A percentile compares a stretch with the other conserved stretches of the same genome.
These are phyloP conservation scores for Phialophora expanda DNA, from an alignment of 2,329 filamentous ascomycete species.

Conservation along the genomic window DNA sequence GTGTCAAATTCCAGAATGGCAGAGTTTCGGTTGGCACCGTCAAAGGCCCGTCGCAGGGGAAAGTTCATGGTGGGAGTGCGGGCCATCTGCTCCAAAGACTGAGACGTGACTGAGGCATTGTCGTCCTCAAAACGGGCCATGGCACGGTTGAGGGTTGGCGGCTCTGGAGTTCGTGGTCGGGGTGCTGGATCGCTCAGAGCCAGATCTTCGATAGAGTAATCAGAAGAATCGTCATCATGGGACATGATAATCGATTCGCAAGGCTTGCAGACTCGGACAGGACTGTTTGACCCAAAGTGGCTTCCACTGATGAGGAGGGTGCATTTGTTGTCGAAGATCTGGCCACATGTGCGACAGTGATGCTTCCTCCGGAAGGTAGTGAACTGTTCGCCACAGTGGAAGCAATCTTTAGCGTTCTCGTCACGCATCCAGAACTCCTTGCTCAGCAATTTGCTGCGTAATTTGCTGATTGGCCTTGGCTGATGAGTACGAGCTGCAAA, in stretches of 20 bases:
- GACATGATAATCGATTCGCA: slow-evolving; percentile 91
- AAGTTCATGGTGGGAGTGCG: slow-evolving; percentile 68
- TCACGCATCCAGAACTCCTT: slow-evolving; percentile 99
- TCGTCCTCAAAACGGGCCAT: slow-evolving; percentile 51
- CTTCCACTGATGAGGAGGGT: slow-evolving; percentile 88
- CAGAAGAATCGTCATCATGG: slow-evolving; percentile 87
- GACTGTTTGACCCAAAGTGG: slow-evolving; percentile 83
- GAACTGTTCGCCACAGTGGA: slow-evolving; percentile 86
- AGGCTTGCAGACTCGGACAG: slow-evolving; percentile 86
- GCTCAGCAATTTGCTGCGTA: slow-evolving; percentile 85
- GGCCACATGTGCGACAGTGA: slow-evolving; percentile 93
- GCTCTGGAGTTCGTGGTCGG: slow-evolving; percentile 38
- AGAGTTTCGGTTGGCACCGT: slow-evolving; percentile 81
- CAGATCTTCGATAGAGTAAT: slow-evolving; percentile 75
- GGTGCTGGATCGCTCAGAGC: slow-evolving; percentile 44
- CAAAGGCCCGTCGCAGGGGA: slow-evolving; percentile 68
- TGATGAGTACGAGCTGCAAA: slow-evolving; percentile 34
- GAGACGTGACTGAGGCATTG: slow-evolving; percentile 53
- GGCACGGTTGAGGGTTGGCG: slow-evolving; percentile 20
- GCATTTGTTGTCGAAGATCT: slow-evolving; percentile 97
- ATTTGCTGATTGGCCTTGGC: slow-evolving; percentile 59
- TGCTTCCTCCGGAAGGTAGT: slow-evolving; percentile 95
- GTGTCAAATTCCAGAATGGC: slow-evolving; percentile 85
- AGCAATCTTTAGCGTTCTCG: slow-evolving; percentile 97
- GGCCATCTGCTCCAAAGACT: slow-evolving; percentile 53